Evolutionary conservation across 768 basidiomycete genomes (phyloP).

Genomic region (Baorangia bicolor): DNA sequence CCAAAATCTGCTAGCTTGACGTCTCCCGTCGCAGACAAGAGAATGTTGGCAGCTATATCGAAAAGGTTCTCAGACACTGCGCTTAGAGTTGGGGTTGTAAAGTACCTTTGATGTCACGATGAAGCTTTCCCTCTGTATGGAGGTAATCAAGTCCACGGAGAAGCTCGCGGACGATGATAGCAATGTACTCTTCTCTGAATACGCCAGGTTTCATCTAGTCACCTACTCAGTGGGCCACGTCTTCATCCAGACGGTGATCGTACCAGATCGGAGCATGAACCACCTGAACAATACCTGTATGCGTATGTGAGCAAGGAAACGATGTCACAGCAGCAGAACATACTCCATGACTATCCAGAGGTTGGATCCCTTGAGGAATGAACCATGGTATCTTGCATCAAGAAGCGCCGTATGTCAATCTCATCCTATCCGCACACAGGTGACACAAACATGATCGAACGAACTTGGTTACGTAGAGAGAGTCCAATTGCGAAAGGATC

Average conservation of each 20-base stretch:
- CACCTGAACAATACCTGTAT: slow-evolving; percentile 90
- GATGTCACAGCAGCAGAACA: slow-evolving; percentile 26
- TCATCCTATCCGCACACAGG: slow-evolving; percentile 30
- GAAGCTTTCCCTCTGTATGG: slow-evolving; percentile 93
- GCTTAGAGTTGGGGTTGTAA: not conserved
- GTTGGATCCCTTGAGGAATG: slow-evolving; percentile 91
- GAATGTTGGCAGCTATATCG: slow-evolving; percentile 82
- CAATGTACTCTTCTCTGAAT: slow-evolving; percentile 98
- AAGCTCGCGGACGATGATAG: slow-evolving; percentile 92
- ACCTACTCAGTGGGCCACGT: slow-evolving; percentile 8
- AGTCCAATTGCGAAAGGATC: slow-evolving; percentile 95
- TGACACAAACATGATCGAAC: slow-evolving; percentile 35
- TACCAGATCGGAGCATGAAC: slow-evolving; percentile 96
- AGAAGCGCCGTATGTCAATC: slow-evolving; percentile 31
- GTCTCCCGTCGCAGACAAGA: slow-evolving; percentile 88
- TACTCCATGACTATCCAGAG: slow-evolving; percentile 99
- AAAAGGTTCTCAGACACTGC: not conserved
- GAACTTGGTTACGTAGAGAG: slow-evolving; percentile 93
- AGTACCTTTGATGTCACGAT: slow-evolving; percentile 97
- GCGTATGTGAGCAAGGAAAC: slow-evolving; percentile 8
- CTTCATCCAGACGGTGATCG: slow-evolving; percentile 26
- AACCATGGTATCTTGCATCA: slow-evolving; percentile 82
- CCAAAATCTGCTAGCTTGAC: slow-evolving; percentile 99
- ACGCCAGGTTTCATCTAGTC: slow-evolving; percentile 96
- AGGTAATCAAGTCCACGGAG: slow-evolving; percentile 92